Evolutionary conservation across 2,329 filamentous ascomycete genomes (phyloP).

Genomic region (Chaetoscypha palmicola): DNA sequence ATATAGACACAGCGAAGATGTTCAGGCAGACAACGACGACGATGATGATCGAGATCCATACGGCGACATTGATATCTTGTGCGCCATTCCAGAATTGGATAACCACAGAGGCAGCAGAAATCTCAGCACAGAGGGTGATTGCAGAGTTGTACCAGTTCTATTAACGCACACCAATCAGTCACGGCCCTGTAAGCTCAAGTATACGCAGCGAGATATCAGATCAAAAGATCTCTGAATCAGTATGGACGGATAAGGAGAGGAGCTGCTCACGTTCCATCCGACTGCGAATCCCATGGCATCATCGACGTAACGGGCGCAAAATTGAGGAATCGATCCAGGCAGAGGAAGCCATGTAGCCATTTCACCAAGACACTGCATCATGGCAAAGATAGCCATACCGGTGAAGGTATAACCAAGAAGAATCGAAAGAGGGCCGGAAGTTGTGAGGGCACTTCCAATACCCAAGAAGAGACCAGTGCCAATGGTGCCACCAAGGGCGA

Average conservation of each 20-base stretch:
- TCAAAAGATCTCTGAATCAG: no score
- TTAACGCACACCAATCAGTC: no score
- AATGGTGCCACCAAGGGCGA: conserved; percentile 52
- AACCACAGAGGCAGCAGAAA: conserved; percentile 42
- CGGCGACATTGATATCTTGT: conserved; percentile 25
- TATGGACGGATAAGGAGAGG: conserved; percentile 66
- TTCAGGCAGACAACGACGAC: conserved; percentile 38
- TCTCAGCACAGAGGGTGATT: conserved; percentile 39
- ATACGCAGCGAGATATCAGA: no score
- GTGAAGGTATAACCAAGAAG: conserved; percentile 47
- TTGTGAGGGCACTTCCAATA: conserved; percentile 45
- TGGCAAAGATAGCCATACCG: conserved; percentile 44
- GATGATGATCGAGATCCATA: conserved; percentile 38
- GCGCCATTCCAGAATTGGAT: conserved; percentile 41
- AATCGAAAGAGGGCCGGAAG: conserved; percentile 46
- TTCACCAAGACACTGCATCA: conserved; percentile 45
- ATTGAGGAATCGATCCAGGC: conserved; percentile 45
- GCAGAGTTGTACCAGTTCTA: conserved; percentile 29
- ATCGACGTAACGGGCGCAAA: conserved; percentile 37
- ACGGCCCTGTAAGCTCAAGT: no score
- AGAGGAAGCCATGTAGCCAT: conserved; percentile 46
- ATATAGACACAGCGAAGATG: conserved; percentile 49
- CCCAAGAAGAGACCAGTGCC: conserved; percentile 49
- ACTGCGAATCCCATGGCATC: conserved; percentile 49
- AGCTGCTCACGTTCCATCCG: conserved; percentile 49